Evolutionary conservation across 1,284 basidiomycete species (phyloP).

Genomic region (Ustilago bromivora): DNA sequence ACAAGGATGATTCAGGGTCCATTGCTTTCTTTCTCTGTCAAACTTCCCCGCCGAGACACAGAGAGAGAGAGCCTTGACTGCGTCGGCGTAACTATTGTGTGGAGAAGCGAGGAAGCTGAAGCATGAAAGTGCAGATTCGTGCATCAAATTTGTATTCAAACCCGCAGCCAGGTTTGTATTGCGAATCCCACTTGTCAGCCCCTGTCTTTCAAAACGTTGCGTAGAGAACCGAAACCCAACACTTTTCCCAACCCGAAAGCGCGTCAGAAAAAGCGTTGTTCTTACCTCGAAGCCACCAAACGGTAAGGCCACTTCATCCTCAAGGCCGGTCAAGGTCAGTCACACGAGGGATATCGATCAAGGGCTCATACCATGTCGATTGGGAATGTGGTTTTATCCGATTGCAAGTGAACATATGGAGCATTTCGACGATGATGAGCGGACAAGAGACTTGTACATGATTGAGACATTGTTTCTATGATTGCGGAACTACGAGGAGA

Average conservation of each 20-base stretch:
- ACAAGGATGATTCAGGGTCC: constrained; percentile 6
- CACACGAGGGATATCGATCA: not conserved
- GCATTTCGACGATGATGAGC: not conserved
- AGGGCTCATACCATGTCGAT: not conserved
- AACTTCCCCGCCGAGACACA: not conserved
- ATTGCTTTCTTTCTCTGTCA: not conserved
- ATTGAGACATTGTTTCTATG: not conserved
- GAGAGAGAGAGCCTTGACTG: too few relatives aligned
- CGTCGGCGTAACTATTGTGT: too few relatives aligned
- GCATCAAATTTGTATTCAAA: constrained; percentile 1
- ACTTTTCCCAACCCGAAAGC: not conserved
- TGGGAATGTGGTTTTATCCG: not conserved
- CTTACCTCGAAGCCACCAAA: not conserved
- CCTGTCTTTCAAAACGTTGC: constrained; percentile 7
- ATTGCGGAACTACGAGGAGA: not conserved
- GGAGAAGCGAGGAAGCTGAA: not conserved
- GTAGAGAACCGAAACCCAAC: constrained; percentile 9
- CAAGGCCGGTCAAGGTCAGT: not conserved
- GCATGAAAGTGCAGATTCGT: not conserved
- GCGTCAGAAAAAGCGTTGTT: constrained; percentile 7
- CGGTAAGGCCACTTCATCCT: not conserved
- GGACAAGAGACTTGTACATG: not conserved
- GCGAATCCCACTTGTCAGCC: constrained; percentile 1
- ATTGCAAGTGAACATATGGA: not conserved
- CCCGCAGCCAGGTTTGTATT: not conserved